phyloP scores from a whole-genome alignment of 225 moss, liverwort and hornwort species.

The Takakia lepidozioides region DNA sequence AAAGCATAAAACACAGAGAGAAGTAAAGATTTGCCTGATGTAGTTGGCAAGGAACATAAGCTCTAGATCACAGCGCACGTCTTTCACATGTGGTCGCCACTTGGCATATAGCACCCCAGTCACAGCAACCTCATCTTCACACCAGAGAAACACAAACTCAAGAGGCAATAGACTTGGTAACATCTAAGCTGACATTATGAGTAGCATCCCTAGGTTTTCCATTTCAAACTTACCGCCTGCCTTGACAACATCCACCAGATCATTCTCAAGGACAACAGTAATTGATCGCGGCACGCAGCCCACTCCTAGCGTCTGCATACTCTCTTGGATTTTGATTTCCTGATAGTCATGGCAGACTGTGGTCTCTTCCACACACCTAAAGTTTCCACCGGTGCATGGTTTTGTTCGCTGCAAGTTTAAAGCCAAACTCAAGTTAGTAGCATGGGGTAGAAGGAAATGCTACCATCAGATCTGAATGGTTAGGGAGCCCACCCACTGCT shows the following conservation, averaged over 20 bases:
- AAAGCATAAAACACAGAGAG: too few relatives aligned
- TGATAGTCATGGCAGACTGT: conserved; percentile 85
- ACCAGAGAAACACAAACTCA: background rate
- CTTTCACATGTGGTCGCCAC: conserved; percentile 63
- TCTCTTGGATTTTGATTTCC: conserved; percentile 92
- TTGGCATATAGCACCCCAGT: conserved; percentile 85
- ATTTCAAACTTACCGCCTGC: conserved; percentile 85
- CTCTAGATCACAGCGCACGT: conserved; percentile 87
- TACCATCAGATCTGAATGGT: too few relatives aligned
- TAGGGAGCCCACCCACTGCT: too few relatives aligned
- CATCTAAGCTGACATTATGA: too few relatives aligned
- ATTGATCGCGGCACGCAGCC: conserved; percentile 91
- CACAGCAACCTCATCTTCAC: conserved; percentile 73
- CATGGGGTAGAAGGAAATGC: too few relatives aligned
- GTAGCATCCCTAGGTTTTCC: too few relatives aligned
- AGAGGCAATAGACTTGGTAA: too few relatives aligned
- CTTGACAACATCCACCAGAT: conserved; percentile 85
- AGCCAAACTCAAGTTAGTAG: background rate
- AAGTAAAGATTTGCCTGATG: conserved; percentile 45
- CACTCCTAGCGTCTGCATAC: conserved; percentile 79
- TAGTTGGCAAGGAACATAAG: conserved; percentile 73
- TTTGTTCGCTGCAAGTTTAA: conserved; percentile 49
- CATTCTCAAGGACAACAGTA: conserved; percentile 79
- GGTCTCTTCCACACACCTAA: conserved; percentile 49
- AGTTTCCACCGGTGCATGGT: conserved; percentile 64